Evolutionary conservation across 371 early-diverging fungal species (phyloP), one percentile per base, ranked within the genome.

Genomic region (Rhizomucor miehei): DNA sequence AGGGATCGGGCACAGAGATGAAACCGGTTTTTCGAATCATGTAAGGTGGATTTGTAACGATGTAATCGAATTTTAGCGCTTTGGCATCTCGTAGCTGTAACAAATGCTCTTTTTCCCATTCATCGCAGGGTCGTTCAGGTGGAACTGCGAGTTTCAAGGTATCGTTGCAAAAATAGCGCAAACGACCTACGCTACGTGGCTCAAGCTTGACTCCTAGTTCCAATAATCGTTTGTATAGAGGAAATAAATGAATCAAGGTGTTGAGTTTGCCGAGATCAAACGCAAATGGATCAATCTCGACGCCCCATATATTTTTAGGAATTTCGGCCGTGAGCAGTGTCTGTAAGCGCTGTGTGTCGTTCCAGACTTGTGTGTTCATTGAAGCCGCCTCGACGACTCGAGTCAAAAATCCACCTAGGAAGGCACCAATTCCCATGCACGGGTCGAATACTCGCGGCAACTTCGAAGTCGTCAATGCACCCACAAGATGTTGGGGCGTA

Each of bases 41-140:
- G 51, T 86, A 86, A 6, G 86, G 86, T n/a, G 86, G 86, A 52
- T 86, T 86, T 21, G 84, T 82, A 17, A 84, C 84, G 41, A 84
- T 79, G 51, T 65, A 85, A 50, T 80, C 76, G 48, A 83, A 80
- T 43, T 72, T 78, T 11, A 81, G 57, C 9, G 43, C 43, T 4
- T 59, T 36, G 0, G 82, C 64, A 44, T 82, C 69, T 6, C 86
- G 68, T n/a, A 84, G 59, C 39, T 51, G 57, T 9, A 35, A 17
- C 39, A 50, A 38, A 10, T 50, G 35, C 2, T 6, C 6, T 8
- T 50, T 13, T 17, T 50, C 51, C 45, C 21, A 54, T 29, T 29
- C 29, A 8, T 29, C 29, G 38, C 35, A 43, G 17, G 19, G 21
- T n/a, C 4, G 16, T 21, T 41, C 52, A 46, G 49, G 53, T 8